Percentiles rank a stretch among this genome's conserved stretches.
These are phyloP conservation scores for Hyparrhenia diplandra DNA, from an alignment of 176 grass and related monocot genomes.

Conservation along the genomic window DNA sequence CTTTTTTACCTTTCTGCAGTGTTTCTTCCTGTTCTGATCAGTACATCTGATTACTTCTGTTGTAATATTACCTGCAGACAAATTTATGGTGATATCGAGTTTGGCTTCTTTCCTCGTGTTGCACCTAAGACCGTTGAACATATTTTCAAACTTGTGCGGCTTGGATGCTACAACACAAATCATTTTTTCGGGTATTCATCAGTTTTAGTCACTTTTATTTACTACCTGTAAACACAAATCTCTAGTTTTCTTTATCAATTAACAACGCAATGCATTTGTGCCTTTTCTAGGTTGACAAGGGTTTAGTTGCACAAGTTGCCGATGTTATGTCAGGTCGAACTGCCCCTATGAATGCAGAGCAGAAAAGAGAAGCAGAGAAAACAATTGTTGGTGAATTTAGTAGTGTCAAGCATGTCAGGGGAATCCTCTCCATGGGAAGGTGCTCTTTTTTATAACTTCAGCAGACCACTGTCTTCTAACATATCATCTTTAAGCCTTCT, in stretches of 20 bases:
- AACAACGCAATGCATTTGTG: background rate
- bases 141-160: slow-evolving; percentile 89
- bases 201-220: background rate
- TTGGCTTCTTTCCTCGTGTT: slow-evolving; percentile 84
- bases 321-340: slow-evolving; percentile 75
- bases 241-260: background rate
- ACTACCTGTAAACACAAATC: background rate
- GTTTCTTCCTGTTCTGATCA: slow-evolving; percentile 7
- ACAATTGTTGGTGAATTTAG: slow-evolving; percentile 95
- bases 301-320: slow-evolving; percentile 97
- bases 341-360: slow-evolving; percentile 76
- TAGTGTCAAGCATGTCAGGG: slow-evolving; percentile 88
- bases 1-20: background rate
- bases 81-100: slow-evolving; percentile 91
- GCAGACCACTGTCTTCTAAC: background rate
- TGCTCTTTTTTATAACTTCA: slow-evolving; percentile 17
- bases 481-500: background rate
- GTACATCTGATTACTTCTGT: background rate
- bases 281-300: slow-evolving; percentile 77
- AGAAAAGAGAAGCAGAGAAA: slow-evolving; percentile 68
- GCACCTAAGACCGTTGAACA: slow-evolving; percentile 89
- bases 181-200: slow-evolving; percentile 76
- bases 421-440: slow-evolving; percentile 98
- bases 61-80: slow-evolving; percentile 61
- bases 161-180: slow-evolving; percentile 96